Evolutionary conservation across 305 asterid genomes (phyloP), one percentile per base, ranked within the genome.

Genomic region (Fraxinus floribunda): DNA sequence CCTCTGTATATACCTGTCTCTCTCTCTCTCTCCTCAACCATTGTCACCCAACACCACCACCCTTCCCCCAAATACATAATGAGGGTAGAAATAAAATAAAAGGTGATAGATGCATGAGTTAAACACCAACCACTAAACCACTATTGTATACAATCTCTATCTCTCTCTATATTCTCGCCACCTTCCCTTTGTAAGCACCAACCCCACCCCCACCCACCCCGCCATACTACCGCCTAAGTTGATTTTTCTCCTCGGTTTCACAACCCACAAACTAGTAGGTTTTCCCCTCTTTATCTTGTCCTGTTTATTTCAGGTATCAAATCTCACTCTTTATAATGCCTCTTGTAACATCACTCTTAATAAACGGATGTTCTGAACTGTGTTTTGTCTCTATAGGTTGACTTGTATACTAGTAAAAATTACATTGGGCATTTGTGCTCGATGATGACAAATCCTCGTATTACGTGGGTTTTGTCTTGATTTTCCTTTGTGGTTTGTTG

Each of bases 71-170:
- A 80, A 80, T 76, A 72, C 86, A 78, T 55, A 24, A 68, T 86
- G 89, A 87, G 87, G 86, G 81, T 86, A 84, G 85, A 86, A 77
- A 82, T 79, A 85, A 91, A 86, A 90, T 88, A 90, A 93, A 93
- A 93, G 95, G 93, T 91, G 92, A 93, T 92, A 90, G 97, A 90
- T 93, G 97, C 95, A 93, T 93, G 97, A 93, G 93, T 90, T 83
- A 83, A 90, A 91, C 93, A 88, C 89, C 97, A 89, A 88, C 93
- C 81, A 84, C 92, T 88, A 75, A 26, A 26, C 30, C 30, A 26
- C 30, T 26, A 26, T 83, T 29, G 74, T 78, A 68, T 3, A 44
- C 84, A 26, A 29, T 74, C 78, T 30, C 76, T 75, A 52, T 86
- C 72, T 83, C 79, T 82, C 90, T 84, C 35, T 32, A 4, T 34